Evolutionary conservation across 768 basidiomycete species (phyloP).

Genomic region (Pulveroboletus frians): DNA sequence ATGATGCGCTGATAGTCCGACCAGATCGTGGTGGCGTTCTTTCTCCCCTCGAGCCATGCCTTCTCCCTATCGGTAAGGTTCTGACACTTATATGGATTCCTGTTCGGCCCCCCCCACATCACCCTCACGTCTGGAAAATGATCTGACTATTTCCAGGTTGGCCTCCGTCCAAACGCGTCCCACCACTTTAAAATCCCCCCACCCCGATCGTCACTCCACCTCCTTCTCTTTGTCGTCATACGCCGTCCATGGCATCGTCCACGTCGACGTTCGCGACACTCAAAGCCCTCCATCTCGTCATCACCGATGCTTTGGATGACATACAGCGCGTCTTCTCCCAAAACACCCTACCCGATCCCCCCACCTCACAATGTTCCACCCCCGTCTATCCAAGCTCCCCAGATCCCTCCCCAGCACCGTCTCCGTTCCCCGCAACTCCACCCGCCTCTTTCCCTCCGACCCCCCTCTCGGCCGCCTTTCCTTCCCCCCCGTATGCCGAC

Average conservation of each 20-base stretch:
- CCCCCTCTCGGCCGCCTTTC: conserved; percentile 28
- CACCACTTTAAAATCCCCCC: conserved; percentile 13
- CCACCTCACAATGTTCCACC: conserved; percentile 14
- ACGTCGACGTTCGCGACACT: conserved; percentile 61
- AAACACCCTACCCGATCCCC: conserved; percentile 1
- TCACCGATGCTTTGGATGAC: conserved; percentile 64
- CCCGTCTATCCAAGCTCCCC: conserved; percentile 26
- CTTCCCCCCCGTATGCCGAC: conserved; percentile 8
- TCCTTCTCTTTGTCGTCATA: conserved; percentile 10
- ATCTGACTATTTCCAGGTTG: conserved; percentile 15
- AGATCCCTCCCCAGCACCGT: conserved; percentile 27
- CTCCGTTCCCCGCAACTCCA: conserved; percentile 22
- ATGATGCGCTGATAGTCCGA: not conserved
- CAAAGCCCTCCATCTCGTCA: conserved; percentile 57
- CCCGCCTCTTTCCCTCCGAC: conserved; percentile 26
- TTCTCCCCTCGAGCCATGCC: conserved; percentile 1
- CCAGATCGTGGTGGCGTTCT: conserved; percentile 6
- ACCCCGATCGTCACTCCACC: conserved; percentile 1
- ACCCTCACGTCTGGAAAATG: conserved; percentile 8
- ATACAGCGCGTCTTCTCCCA: conserved; percentile 55
- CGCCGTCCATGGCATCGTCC: conserved; percentile 20
- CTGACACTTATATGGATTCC: conserved; percentile 14
- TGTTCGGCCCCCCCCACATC: not conserved
- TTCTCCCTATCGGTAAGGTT: conserved; percentile 16
- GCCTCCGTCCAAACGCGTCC: not conserved